A percentile compares a stretch with the other conserved stretches of the same genome.
Conservation (phyloP, 2,329 filamentous ascomycete genomes). For the Botrytis galanthina region DNA sequence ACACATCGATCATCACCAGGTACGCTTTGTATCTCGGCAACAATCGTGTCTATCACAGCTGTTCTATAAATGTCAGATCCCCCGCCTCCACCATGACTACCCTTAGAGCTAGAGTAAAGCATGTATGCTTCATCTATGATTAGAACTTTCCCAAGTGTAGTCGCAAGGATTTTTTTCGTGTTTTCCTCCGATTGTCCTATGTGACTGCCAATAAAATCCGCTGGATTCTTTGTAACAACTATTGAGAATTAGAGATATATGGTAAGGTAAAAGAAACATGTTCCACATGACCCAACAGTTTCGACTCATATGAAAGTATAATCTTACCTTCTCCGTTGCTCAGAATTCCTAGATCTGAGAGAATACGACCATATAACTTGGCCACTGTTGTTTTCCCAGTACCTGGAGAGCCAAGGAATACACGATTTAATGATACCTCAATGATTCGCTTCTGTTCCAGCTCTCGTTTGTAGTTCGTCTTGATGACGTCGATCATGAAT, state of each 20-base stretch:
- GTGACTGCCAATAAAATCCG: conserved; percentile 66
- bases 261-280: too few species aligned
- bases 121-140: conserved; percentile 81
- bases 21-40: conserved; percentile 65
- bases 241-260: background rate
- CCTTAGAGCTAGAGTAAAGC: conserved; percentile 45
- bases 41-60: conserved; percentile 70
- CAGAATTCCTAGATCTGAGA: conserved; percentile 65
- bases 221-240: conserved; percentile 69
- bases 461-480: conserved; percentile 65
- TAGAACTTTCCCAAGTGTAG: conserved; percentile 69
- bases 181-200: conserved; percentile 67
- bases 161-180: conserved; percentile 68
- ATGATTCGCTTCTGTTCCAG: conserved; percentile 58
- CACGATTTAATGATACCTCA: conserved; percentile 61
- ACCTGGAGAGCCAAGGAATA: conserved; percentile 70
- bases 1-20: conserved; percentile 72
- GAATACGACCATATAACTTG: conserved; percentile 67
- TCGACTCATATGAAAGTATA: background rate
- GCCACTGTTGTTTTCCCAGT: conserved; percentile 77
- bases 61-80: conserved; percentile 54
- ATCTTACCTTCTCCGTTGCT: conserved; percentile 63
- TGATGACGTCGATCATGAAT: conserved; percentile 58
- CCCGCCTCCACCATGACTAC: conserved; percentile 19
- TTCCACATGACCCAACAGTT: too few species aligned